These are phyloP conservation scores for Endothia cerciana DNA, from an alignment of 2,329 filamentous ascomycete genomes.

Conservation along the genomic window DNA sequence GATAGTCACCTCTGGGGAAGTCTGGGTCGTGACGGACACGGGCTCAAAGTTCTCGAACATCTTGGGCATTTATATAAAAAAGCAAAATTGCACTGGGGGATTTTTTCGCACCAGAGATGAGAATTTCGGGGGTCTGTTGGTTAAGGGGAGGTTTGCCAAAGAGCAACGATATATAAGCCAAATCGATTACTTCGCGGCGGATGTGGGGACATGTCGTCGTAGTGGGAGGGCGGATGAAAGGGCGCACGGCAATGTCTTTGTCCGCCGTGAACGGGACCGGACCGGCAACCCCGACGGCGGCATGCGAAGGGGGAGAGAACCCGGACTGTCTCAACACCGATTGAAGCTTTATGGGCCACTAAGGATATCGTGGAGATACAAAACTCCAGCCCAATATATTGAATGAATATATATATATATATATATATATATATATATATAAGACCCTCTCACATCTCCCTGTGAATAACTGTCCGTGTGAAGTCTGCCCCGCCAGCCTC, in stretches of 20 bases:
- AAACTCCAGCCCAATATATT: not conserved
- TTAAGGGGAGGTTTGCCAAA: too few relatives aligned
- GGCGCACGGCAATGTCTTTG: not conserved
- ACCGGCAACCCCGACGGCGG: not conserved
- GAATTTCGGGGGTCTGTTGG: too few relatives aligned
- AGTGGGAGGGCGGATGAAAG: not conserved
- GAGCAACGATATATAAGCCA: not conserved
- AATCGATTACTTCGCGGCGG: not conserved
- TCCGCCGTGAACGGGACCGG: not conserved
- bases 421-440: too few relatives aligned
- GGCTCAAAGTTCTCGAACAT: conserved; percentile 47
- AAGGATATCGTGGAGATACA: not conserved
- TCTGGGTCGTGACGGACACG: conserved; percentile 44
- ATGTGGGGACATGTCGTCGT: not conserved
- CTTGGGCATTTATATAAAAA: not conserved
- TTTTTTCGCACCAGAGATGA: too few relatives aligned
- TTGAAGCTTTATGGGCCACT: not conserved
- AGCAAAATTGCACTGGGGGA: too few relatives aligned
- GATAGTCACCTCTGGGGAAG: conserved; percentile 46
- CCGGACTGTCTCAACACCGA: conserved; percentile 3
- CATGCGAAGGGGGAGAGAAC: not conserved
- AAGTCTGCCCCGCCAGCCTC: too few relatives aligned
- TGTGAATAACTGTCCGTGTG: too few relatives aligned
- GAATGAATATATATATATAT: not conserved
- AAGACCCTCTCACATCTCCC: too few relatives aligned